phyloP scores from a whole-genome alignment of 148 eudicot genomes.

The Rhododendron henanense region DNA sequence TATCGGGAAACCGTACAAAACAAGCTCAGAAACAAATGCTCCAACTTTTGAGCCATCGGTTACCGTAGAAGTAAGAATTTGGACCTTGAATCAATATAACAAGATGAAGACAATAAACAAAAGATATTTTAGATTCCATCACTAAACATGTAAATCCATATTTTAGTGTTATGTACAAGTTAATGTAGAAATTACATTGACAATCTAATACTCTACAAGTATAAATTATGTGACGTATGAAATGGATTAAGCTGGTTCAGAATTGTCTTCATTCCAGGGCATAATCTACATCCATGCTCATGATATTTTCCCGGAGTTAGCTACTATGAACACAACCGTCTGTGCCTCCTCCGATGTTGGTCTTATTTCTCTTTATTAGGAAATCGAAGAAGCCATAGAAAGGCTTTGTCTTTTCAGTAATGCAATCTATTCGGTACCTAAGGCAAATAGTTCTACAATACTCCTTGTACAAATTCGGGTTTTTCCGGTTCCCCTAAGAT shows the following conservation, averaged over 20 bases:
- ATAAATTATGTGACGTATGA: too few species aligned
- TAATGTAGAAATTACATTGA: not conserved
- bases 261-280: not conserved
- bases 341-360: not conserved
- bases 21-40: not conserved
- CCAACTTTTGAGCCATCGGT: not conserved
- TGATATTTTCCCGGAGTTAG: not conserved
- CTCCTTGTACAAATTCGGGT: not conserved
- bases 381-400: not conserved
- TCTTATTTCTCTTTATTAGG: not conserved
- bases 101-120: not conserved
- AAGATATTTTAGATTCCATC: not conserved
- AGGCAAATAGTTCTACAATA: not conserved
- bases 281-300: not conserved
- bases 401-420: not conserved
- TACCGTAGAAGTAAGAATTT: not conserved
- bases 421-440: not conserved
- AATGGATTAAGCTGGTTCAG: not conserved
- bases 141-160: not conserved
- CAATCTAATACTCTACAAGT: not conserved
- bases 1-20: not conserved
- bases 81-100: not conserved
- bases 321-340: not conserved
- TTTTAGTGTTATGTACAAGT: not conserved
- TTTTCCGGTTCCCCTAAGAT: not conserved